These are phyloP conservation scores for Malassezia psittaci DNA, from an alignment of 1,284 basidiomycete species.

Conservation along the genomic window DNA sequence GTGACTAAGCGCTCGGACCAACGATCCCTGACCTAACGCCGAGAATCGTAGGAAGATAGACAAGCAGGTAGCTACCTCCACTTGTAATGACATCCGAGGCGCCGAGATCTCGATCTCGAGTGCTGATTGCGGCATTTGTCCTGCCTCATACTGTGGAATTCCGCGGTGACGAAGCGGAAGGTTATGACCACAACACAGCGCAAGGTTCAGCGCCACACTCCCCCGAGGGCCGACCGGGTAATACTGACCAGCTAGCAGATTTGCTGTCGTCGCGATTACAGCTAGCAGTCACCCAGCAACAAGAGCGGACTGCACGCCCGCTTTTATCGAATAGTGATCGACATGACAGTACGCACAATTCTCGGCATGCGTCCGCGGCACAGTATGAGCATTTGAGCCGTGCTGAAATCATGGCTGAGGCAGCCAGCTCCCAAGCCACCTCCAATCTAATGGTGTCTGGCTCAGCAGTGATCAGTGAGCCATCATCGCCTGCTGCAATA, in stretches of 20 bases:
- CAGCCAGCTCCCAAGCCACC: conserved; percentile 12
- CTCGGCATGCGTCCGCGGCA: conserved; percentile 21
- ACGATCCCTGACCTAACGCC: too few relatives aligned
- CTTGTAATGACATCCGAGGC: not conserved
- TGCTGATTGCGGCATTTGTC: conserved; percentile 42
- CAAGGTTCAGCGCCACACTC: conserved; percentile 17
- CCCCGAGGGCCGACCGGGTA: conserved; percentile 13
- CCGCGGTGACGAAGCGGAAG: conserved; percentile 20
- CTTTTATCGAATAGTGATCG: not conserved
- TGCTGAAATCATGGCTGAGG: conserved; percentile 40
- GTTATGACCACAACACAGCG: conserved; percentile 9
- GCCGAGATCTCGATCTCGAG: conserved; percentile 15
- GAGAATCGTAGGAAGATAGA: too few relatives aligned
- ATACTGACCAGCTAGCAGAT: conserved; percentile 26
- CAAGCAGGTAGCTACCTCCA: too few relatives aligned
- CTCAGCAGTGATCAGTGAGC: conserved; percentile 17
- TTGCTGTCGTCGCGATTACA: conserved; percentile 28
- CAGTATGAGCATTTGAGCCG: conserved; percentile 32
- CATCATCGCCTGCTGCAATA: conserved; percentile 20
- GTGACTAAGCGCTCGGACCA: too few relatives aligned
- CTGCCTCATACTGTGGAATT: conserved; percentile 38
- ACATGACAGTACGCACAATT: not conserved
- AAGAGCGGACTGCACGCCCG: not conserved
- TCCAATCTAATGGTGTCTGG: not conserved
- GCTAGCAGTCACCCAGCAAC: conserved; percentile 18